Base-by-base conservation (phyloP, 2,329 filamentous ascomycete species). In the Phialocephala subalpina region DNA sequence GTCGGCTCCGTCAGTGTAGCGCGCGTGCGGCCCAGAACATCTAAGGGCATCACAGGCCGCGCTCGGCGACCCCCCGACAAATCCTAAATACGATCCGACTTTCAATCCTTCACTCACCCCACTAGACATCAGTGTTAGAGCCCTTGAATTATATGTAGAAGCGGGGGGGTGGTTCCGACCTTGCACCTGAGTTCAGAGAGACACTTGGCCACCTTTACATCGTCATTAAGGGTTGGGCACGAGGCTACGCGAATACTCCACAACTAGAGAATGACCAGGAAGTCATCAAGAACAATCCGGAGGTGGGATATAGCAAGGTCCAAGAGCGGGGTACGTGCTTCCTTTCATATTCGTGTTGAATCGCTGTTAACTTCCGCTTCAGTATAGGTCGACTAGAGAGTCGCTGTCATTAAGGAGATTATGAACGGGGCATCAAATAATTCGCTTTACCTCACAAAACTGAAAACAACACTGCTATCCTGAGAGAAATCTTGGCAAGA, bases 391-490 rank as follows among this genome's bases (percentile, higher is more conserved):
- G 74, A 81, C 29, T 75, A 78, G 40, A 78, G 79, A 33, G 77
- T 78, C 0, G 62, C 69, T 1, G 73, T 78, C 20, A 72, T 83
- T 16, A 77, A 80, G 58, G 67, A 68, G 27, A 78, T 84, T 62
- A 73, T 82, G 63, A 73, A 74, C 8, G 73, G 74, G 29, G 9
- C 29, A 4, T 5, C 29, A 33, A 33, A 33, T 33, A 4, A 33
- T 33, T 33, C 29, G 29, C 29, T 33, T n/a, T 33, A 33, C 29
- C 29, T 33, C 29, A 33, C 9, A 33, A 33, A 33, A 33, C 29
- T 33, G 29, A 33, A 33, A 33, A 33, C 29, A 33, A 33, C 29
- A 33, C 29, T 33, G 29, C 29, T 33, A 33, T 33, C 29, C 29
- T 33, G 29, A 33, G 29, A 33, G 29, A 33, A 33, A 33, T 9